Percentiles rank a stretch among this genome's conserved stretches.
phyloP scores from a whole-genome alignment of 257 asterid genomes.

The Solanum clarkiae region DNA sequence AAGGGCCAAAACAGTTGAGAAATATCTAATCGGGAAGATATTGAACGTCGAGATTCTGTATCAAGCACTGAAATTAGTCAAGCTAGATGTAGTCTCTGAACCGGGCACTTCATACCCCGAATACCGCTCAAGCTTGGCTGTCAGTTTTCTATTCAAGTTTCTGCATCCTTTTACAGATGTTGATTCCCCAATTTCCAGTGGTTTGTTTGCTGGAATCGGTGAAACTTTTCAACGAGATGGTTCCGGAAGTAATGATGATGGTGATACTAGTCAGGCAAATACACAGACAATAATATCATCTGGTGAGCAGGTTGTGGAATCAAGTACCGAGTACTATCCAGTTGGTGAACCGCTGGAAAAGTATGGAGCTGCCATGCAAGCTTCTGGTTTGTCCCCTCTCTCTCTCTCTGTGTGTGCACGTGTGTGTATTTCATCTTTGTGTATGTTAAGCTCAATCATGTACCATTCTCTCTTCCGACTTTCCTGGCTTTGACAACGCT shows the following conservation, averaged over 20 bases:
- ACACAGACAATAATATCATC: constrained; percentile 25
- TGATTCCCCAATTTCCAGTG: background rate
- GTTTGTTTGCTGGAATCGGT: constrained; percentile 3
- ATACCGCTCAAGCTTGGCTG: constrained; percentile 53
- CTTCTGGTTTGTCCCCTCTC: background rate
- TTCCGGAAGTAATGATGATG: background rate
- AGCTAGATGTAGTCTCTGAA: constrained; percentile 20
- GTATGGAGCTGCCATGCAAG: constrained; percentile 53
- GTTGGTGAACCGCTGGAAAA: constrained; percentile 60
- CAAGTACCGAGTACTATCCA: constrained; percentile 41
- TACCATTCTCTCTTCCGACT: background rate
- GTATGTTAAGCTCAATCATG: background rate
- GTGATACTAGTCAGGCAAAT: background rate
- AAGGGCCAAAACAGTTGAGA: constrained; percentile 44
- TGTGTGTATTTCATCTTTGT: background rate
- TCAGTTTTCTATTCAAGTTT: constrained; percentile 44
- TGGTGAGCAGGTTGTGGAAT: constrained; percentile 43
- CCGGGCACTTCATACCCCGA: constrained; percentile 43
- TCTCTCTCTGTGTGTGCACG: background rate
- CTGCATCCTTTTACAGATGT: constrained; percentile 14
- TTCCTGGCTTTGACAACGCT: background rate
- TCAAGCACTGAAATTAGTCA: constrained; percentile 40
- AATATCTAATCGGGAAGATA: constrained; percentile 27
- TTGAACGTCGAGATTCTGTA: constrained; percentile 15
- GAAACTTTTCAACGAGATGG: constrained; percentile 1